Evolutionary conservation across 306 rosid genomes (phyloP), one percentile per base, ranked within the genome.

Genomic region (Pueraria montana): DNA sequence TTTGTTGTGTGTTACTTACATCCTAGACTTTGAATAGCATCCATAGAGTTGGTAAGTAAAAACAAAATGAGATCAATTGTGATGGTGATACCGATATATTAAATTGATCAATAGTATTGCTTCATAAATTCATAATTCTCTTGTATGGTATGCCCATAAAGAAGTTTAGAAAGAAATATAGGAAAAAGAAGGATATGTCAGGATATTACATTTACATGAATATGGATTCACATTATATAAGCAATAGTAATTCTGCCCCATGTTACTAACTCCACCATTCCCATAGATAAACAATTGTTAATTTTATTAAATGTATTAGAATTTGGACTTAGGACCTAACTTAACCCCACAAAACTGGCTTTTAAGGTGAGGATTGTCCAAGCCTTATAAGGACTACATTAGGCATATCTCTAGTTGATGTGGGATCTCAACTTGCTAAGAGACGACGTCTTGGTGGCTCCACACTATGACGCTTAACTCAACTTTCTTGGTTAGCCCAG

Each of bases 101-200:
- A 38, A 42, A 48, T 48, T 64, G 52, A 64, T 20, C 36, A 20
- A 9, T 32, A 62, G 73, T 14, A 76, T 34, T 64, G 61, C 73
- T 27, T 61, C 43, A 61, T 43, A 27, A 77, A 30, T 77, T 62
- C 50, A 18, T 7, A 48, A 48, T 78, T 55, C 26, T 26, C 17
- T 26, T 59, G 17, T 40, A 76, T 38, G 38, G 70, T 23, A 56
- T 21, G 40, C 70, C 24, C 43, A 76, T 59, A 40, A 36, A 36
- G n/a, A 76, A n/a, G 55, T 76, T 58, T 45, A 80, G 79, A 70
- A 71, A 71, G 78, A 59, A 71, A 80, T 36, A 11, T 81, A 72
- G 30, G 63, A 34, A 52, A 34, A 3, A 1, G 32, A 23, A 50
- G 21, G 64, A 21, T 23, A 27, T 12, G 38, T 61, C 9, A 61